These are phyloP conservation scores for Stachybotrys echinatus DNA, from an alignment of 2,329 filamentous ascomycete genomes.

Conservation along the genomic window DNA sequence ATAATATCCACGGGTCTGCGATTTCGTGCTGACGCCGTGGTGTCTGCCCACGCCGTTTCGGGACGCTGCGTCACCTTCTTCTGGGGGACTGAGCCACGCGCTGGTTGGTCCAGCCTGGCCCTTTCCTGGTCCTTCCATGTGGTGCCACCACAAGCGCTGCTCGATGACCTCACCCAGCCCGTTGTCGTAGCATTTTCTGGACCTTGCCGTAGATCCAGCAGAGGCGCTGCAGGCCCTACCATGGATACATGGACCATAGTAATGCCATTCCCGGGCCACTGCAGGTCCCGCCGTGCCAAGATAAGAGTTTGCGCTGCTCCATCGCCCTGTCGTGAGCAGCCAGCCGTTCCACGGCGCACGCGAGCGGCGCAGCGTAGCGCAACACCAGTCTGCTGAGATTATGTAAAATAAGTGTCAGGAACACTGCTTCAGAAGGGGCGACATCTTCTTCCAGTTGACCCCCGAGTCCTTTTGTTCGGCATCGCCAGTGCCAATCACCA, in stretches of 20 bases:
- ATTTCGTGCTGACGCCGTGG: background rate
- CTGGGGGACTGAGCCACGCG: background rate
- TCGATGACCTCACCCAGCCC: background rate
- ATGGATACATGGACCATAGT: background rate
- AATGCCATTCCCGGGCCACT: background rate
- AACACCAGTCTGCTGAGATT: too few relatives aligned
- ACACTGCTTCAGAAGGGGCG: conserved; percentile 18
- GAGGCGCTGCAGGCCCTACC: too few relatives aligned
- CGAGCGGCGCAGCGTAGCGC: too few relatives aligned
- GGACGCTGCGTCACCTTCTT: too few relatives aligned
- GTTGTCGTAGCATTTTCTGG: background rate
- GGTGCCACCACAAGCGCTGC: background rate
- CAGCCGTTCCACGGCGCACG: too few relatives aligned
- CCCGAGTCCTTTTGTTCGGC: conserved; percentile 22
- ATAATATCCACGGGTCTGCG: background rate
- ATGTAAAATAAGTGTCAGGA: conserved; percentile 1
- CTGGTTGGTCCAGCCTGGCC: background rate
- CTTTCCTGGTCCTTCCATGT: background rate
- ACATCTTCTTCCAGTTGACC: conserved; percentile 23
- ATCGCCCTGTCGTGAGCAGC: background rate
- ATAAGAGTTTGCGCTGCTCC: background rate
- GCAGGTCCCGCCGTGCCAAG: background rate
- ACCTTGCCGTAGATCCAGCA: too few relatives aligned
- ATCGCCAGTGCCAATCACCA: conserved; percentile 34
- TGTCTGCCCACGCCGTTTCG: background rate